Percentiles rank a stretch among this genome's conserved stretches.
Evolutionary conservation across 2,329 filamentous ascomycete species (phyloP).

Genomic region (Aspergillus fijiensis): DNA sequence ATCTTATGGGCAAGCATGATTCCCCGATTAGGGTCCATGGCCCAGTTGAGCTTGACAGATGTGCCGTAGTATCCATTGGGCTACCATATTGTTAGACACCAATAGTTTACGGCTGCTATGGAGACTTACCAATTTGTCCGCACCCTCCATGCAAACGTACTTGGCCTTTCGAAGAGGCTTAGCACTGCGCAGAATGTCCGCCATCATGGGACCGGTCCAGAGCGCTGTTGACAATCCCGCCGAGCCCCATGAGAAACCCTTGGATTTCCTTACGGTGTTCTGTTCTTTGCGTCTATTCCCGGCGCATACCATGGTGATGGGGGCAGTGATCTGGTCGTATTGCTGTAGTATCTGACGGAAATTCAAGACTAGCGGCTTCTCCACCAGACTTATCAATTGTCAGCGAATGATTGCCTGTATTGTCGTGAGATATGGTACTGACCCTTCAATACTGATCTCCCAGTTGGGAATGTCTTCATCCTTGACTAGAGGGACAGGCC

Average conservation of each 20-base stretch:
- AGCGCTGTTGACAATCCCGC: constrained; percentile 83
- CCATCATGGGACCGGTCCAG: constrained; percentile 79
- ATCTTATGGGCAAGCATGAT: constrained; percentile 87
- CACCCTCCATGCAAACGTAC: constrained; percentile 89
- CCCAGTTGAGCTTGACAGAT: constrained; percentile 84
- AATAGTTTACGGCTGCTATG: too few relatives aligned
- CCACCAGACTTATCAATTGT: constrained; percentile 59
- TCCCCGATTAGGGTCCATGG: constrained; percentile 75
- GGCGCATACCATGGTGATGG: constrained; percentile 85
- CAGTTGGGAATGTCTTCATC: constrained; percentile 73
- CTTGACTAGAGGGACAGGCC: constrained; percentile 71
- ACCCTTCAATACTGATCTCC: constrained; percentile 79
- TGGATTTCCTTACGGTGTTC: constrained; percentile 84
- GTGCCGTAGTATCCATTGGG: constrained; percentile 90
- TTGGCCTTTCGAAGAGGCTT: constrained; percentile 67
- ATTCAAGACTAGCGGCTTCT: constrained; percentile 70
- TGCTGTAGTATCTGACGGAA: constrained; percentile 70
- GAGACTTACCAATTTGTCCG: constrained; percentile 65
- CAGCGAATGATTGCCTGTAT: constrained; percentile 1
- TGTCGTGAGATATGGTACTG: constrained; percentile 1
- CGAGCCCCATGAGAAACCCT: constrained; percentile 91
- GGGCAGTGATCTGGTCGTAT: constrained; percentile 80
- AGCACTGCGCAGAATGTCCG: constrained; percentile 67
- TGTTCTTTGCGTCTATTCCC: constrained; percentile 92
- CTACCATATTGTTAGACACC: constrained; percentile 30